Evolutionary conservation across 2,329 filamentous ascomycete species (phyloP), one percentile per base, ranked within the genome.

Genomic region (Celoporthe dispersa): DNA sequence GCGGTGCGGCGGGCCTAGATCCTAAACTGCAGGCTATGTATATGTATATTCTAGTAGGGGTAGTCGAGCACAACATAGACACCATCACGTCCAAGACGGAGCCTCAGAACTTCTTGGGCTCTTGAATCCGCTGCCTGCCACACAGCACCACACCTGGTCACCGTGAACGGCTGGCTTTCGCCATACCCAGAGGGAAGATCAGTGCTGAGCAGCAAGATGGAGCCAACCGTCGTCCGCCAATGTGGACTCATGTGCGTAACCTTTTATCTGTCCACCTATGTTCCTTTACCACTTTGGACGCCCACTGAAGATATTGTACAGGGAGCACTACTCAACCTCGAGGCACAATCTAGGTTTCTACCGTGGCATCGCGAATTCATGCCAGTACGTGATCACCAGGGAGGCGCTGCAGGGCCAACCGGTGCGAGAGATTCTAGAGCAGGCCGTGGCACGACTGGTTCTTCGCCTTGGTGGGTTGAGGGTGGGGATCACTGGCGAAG

Each of bases 271-370:
- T 11, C 16, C 59, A 6, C 37, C 16, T 62, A 35, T 35, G 9
- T 39, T 12, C 37, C 37, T n/a, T 9, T 9, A 22, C 12, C 12
- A 37, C 4, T 2, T 16, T 16, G n/a, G 12, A 8, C 33, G 16
- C 31, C 33, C 3, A 39, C 68, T 70, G 28, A 72, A 57, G 14
- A 53, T 5, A 22, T 44, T n/a, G 14, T 6, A 5, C 68, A 85
- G 84, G 62, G 84, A 86, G 72, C 77, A 79, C 53, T 84, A 77
- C 73, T 84, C 81, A 7, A 82, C 84, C 2, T 78, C 82, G 7
- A 81, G 84, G 2, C 84, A 87, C 72, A 74, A 78, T 3, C 75
- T 87, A 4, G 84, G 83, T 41, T 74, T 86, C 60, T 85, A 86
- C 73, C 80, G 80, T 68, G 81, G 82, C 62, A 84, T 88, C 16